Percentiles rank a stretch among this genome's conserved stretches.
Evolutionary conservation across 148 eudicot species (phyloP).

Genomic region (Simmondsia chinensis): DNA sequence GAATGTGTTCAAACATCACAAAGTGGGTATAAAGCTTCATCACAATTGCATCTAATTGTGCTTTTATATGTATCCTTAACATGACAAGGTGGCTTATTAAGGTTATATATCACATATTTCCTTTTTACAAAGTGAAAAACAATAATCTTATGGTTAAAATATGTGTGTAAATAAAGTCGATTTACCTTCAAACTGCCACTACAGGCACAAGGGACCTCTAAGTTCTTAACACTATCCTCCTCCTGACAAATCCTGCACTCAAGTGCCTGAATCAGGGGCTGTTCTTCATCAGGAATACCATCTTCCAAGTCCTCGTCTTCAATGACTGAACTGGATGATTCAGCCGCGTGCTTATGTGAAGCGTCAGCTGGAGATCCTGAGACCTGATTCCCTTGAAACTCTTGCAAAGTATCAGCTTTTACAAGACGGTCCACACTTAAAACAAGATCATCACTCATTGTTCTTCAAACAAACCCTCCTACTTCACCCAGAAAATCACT

Average conservation of each 20-base stretch:
- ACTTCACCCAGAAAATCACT: constrained; percentile 5
- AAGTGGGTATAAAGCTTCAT: too few species aligned
- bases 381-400: constrained; percentile 28
- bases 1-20: too few species aligned
- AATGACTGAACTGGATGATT: constrained; percentile 22
- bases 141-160: background rate
- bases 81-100: too few species aligned
- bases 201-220: constrained; percentile 77
- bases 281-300: constrained; percentile 39
- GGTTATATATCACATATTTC: too few species aligned
- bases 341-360: constrained; percentile 24
- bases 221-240: constrained; percentile 63
- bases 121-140: too few species aligned
- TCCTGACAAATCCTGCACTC: constrained; percentile 94
- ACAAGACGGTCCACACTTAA: constrained; percentile 45
- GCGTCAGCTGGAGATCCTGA: constrained; percentile 24
- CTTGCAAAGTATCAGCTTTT: constrained; percentile 20
- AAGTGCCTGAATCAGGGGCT: constrained; percentile 49
- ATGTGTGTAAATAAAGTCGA: background rate
- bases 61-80: too few species aligned
- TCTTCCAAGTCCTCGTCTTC: constrained; percentile 23
- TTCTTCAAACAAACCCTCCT: constrained; percentile 9
- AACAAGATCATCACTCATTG: constrained; percentile 58
- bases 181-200: constrained; percentile 81
- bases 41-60: too few species aligned